Evolutionary conservation across 2,329 filamentous ascomycete species (phyloP).

Genomic region (Clarireedia monteithiana): DNA sequence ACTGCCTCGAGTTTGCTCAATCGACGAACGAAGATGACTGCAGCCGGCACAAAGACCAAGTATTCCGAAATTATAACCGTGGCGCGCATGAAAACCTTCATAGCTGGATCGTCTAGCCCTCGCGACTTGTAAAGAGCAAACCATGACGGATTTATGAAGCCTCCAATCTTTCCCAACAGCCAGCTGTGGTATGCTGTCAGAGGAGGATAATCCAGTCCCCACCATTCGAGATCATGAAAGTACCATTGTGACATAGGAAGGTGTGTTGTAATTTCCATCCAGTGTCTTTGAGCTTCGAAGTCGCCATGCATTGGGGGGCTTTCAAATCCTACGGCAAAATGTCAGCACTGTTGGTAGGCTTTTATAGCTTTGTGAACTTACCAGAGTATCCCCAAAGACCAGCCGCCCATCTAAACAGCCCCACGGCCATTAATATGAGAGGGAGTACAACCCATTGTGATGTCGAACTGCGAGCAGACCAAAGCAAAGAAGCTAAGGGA

Average conservation of each 20-base stretch:
- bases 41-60: constrained; percentile 77
- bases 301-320: constrained; percentile 90
- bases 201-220: constrained; percentile 96
- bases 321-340: constrained; percentile 51
- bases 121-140: constrained; percentile 80
- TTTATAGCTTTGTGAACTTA: constrained; percentile 29
- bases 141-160: constrained; percentile 72
- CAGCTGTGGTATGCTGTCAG: constrained; percentile 98
- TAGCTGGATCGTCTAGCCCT: constrained; percentile 64
- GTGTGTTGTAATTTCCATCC: constrained; percentile 94
- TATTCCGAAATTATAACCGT: constrained; percentile 90
- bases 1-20: constrained; percentile 71
- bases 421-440: constrained; percentile 79
- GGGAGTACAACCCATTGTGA: constrained; percentile 93
- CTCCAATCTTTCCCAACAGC: constrained; percentile 82
- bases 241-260: constrained; percentile 94
- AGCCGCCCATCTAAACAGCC: constrained; percentile 87
- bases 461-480: constrained; percentile 74
- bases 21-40: constrained; percentile 76
- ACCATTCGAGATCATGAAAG: constrained; percentile 93
- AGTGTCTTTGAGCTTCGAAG: constrained; percentile 95
- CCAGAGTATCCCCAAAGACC: constrained; percentile 94
- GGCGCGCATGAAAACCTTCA: constrained; percentile 95
- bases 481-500: constrained; percentile 87
- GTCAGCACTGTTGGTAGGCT: constrained; percentile 10